Evolutionary conservation across 2,329 filamentous ascomycete genomes (phyloP), one percentile per base, ranked within the genome.

Genomic region (Penicillium griseofulvum): DNA sequence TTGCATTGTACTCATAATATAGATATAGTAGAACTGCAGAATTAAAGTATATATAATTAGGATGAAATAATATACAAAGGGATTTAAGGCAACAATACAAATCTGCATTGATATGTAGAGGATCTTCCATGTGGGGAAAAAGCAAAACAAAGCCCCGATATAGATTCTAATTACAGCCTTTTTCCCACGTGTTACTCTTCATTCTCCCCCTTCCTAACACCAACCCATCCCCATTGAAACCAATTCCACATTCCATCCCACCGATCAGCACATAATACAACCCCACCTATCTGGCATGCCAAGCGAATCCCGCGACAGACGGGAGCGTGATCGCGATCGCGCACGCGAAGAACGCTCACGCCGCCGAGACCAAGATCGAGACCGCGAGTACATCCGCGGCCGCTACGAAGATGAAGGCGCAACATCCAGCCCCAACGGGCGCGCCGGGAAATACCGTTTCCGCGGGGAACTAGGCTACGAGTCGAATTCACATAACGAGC

Each of bases 301-400:
- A 16, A 34, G 43, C 43, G 29, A 44, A 16, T 34, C 38, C 34
- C 24, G 31, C 24, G 67, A 65, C 55, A 71, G 66, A 58, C 68
- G 71, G 42, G 70, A 71, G 59, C 71, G 68, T 59, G 63, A 59
- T 51, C 52, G 66, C 41, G 56, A 62, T 17, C 60, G 44, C 42
- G 48, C 61, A 61, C 59, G 56, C 56, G 52, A 49, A 22, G 51
- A 59, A 10, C 60, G 58, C 31, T 58, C 57, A 17, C 61, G 54
- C 38, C 45, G 54, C 22, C 56, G 54, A 41, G 49, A 55, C 28
- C 34, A 55, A 28, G 50, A 47, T 2, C 51, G 54, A 7, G 51
- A 57, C 12, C 61, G 58, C 28, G 62, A 65, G 29, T 64, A 64
- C 34, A 58, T 57, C 38, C 62, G 57, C 16, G 58, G 57, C 14